Conservation (phyloP, 371 early-diverging fungal species). For the Zychaea mexicana region DNA sequence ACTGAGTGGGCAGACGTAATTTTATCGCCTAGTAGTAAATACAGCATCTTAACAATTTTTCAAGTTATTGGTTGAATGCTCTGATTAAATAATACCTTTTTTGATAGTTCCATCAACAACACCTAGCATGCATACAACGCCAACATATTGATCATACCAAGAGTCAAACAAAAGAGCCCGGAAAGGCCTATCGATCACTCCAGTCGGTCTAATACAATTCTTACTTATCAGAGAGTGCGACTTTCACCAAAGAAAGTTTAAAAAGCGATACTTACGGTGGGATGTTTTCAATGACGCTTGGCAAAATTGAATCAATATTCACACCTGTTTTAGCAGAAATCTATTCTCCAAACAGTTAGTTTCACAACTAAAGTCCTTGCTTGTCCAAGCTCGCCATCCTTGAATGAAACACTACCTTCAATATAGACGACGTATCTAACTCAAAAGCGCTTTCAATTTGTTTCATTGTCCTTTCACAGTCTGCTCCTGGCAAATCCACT, state of each 20-base stretch:
- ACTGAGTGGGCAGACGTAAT: conserved; percentile 79
- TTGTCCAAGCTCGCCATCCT: no score
- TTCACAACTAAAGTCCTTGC: neutral
- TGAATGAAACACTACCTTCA: conserved; percentile 26
- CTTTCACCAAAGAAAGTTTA: neutral
- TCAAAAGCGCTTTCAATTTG: conserved; percentile 92
- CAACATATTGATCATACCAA: conserved; percentile 96
- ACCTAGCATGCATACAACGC: conserved; percentile 92
- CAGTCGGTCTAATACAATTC: conserved; percentile 51
- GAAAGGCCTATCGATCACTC: conserved; percentile 67
- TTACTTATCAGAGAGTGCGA: neutral
- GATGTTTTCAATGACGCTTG: conserved; percentile 76
- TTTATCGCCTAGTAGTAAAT: conserved; percentile 66
- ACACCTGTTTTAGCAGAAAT: conserved; percentile 93
- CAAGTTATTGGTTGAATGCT: neutral
- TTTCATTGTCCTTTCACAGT: conserved; percentile 71
- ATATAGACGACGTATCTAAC: conserved; percentile 62
- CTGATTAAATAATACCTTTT: conserved; percentile 54
- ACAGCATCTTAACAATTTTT: neutral
- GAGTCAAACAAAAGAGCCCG: conserved; percentile 92
- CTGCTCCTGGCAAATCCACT: conserved; percentile 91
- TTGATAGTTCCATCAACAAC: conserved; percentile 83
- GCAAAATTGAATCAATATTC: conserved; percentile 77
- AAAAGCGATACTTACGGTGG: conserved; percentile 72
- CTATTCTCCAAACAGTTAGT: conserved; percentile 16